A percentile compares a stretch with the other conserved stretches of the same genome.
Evolutionary conservation across 768 basidiomycete genomes (phyloP).

Genomic region (Suillus plorans): DNA sequence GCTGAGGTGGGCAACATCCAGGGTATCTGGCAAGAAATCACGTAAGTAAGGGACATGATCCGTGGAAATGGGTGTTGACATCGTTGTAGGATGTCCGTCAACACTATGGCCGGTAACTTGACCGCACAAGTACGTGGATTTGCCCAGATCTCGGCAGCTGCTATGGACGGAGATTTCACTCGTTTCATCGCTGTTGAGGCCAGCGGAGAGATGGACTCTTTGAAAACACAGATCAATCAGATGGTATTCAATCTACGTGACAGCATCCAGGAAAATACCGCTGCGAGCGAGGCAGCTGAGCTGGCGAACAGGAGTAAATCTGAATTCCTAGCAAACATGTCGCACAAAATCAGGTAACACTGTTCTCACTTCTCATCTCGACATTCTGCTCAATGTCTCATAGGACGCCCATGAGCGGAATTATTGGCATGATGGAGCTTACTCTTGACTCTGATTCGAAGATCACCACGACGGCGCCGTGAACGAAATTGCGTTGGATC

Average conservation of each 20-base stretch:
- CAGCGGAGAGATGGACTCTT: slow-evolving; percentile 96
- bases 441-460: slow-evolving; percentile 89
- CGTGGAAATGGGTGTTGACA: neutral
- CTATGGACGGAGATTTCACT: slow-evolving; percentile 98
- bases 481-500: slow-evolving; percentile 53
- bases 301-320: slow-evolving; percentile 96
- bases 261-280: slow-evolving; percentile 97
- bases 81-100: slow-evolving; percentile 77
- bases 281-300: slow-evolving; percentile 95
- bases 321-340: slow-evolving; percentile 99
- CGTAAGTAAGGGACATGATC: slow-evolving; percentile 50
- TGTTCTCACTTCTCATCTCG: slow-evolving; percentile 25
- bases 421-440: slow-evolving; percentile 99
- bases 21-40: slow-evolving; percentile 99
- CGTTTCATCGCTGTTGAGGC: slow-evolving; percentile 99
- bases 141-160: slow-evolving; percentile 97
- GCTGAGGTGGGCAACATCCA: slow-evolving; percentile 96
- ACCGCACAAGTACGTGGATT: slow-evolving; percentile 99
- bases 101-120: slow-evolving; percentile 95
- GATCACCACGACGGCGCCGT: slow-evolving; percentile 69
- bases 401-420: slow-evolving; percentile 99
- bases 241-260: slow-evolving; percentile 99
- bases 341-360: slow-evolving; percentile 83
- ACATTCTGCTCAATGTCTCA: slow-evolving; percentile 5
- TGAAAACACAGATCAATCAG: slow-evolving; percentile 98